Evolutionary conservation across 805 yeast species (phyloP).

Genomic region (Pichia californica): DNA sequence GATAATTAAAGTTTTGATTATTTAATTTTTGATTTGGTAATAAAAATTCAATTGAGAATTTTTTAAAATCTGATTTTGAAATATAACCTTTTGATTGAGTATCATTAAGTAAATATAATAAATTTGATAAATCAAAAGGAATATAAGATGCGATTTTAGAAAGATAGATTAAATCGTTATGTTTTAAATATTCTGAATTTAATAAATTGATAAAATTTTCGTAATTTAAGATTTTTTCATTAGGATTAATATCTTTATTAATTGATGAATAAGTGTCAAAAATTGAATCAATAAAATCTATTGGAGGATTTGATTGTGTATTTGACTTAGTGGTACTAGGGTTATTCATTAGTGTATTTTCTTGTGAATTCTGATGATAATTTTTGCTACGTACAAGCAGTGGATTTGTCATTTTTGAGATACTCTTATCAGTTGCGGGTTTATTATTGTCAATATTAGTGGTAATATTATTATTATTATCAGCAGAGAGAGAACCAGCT

Average conservation of each 20-base stretch:
- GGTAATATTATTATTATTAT: too few species aligned
- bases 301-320: too few species aligned
- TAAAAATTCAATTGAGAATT: slow-evolving; percentile 50
- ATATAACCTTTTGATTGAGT: slow-evolving; percentile 56
- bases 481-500: too few species aligned
- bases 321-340: too few species aligned
- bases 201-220: slow-evolving; percentile 38
- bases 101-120: slow-evolving; percentile 80
- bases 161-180: slow-evolving; percentile 11
- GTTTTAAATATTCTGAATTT: slow-evolving; percentile 32
- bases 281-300: slow-evolving; percentile 19
- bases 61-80: slow-evolving; percentile 56
- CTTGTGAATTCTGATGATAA: too few species aligned
- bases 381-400: too few species aligned
- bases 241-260: slow-evolving; percentile 28
- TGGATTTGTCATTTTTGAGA: too few species aligned
- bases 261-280: slow-evolving; percentile 37
- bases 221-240: slow-evolving; percentile 26
- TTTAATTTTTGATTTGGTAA: neutral
- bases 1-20: slow-evolving; percentile 20
- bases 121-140: slow-evolving; percentile 53
- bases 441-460: too few species aligned
- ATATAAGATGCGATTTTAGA: slow-evolving; percentile 29
- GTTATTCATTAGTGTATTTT: too few species aligned
- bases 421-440: too few species aligned